Evolutionary conservation across 2,329 filamentous ascomycete genomes (phyloP), one percentile per base, ranked within the genome.

Genomic region (Hymenoscyphus infarciens): DNA sequence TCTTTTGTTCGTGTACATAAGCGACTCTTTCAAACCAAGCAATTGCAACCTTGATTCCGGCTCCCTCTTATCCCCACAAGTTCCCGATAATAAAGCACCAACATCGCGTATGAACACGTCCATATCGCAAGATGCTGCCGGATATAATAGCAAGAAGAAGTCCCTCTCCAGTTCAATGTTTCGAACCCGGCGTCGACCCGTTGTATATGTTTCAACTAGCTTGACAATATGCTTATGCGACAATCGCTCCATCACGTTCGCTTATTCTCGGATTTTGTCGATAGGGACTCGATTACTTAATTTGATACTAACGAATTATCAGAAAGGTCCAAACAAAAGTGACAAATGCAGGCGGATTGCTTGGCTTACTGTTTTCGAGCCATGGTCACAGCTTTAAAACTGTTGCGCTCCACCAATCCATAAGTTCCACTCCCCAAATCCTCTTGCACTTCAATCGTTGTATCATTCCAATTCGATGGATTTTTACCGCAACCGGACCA

Each of bases 221-320:
- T 76, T 79, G 61, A 82, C 75, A 56, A 82, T 78, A 67, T 82
- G 80, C 55, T 77, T 76, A 65, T 82, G 80, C 49, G 77, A 75
- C 8, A 82, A 73, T 63, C 76, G 76, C 63, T 79, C 77, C 79
- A 82, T 81, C 4, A 78, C 78, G 63, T 79, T 71, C 31, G 78
- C 78, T 69, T 82, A 79, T 63, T 78, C 75, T 54, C 78, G 75
- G 56, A 82, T 69, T 57, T 75, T 72, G 10, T 80, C 75, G 15
- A 81, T 74, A 4, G 74, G 75, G 45, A 75, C 71, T 19, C 67
- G 61, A 33, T 64, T 57, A 13, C 59, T 63, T 8, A 62, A 61
- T 25, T 59, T 65, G 16, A 69, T 66, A 61, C 64, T 68, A 16
- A 38, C n/a, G 11, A 52, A 25, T n/a, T 7, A 52, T 52, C 8